A percentile compares a stretch with the other conserved stretches of the same genome.
phyloP scores from a whole-genome alignment of 2,329 filamentous ascomycete species.

The Exophiala calicioides region DNA sequence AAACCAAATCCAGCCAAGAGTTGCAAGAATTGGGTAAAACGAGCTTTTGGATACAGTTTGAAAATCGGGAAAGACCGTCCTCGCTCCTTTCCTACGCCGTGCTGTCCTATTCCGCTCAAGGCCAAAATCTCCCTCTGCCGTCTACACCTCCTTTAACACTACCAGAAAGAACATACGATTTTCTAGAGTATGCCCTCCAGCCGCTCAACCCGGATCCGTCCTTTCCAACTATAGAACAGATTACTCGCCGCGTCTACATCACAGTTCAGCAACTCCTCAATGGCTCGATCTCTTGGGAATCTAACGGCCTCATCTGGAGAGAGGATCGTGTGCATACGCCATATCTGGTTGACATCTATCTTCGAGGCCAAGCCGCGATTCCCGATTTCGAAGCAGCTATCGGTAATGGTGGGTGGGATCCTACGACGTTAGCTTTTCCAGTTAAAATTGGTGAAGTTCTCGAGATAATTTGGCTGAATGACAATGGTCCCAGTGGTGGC shows the following conservation, averaged over 20 bases:
- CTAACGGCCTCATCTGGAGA: slow-evolving; percentile 34
- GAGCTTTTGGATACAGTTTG: slow-evolving; percentile 49
- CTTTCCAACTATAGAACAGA: too few species aligned
- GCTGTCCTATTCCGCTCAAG: slow-evolving; percentile 29
- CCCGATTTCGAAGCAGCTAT: slow-evolving; percentile 46
- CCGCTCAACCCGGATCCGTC: too few species aligned
- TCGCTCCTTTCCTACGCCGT: slow-evolving; percentile 34
- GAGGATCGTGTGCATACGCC: slow-evolving; percentile 37
- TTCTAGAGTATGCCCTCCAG: slow-evolving; percentile 33
- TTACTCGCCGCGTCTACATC: slow-evolving; percentile 54
- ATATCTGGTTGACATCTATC: slow-evolving; percentile 51
- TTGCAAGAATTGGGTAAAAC: slow-evolving; percentile 34
- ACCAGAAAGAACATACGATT: slow-evolving; percentile 21
- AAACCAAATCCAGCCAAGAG: slow-evolving; percentile 48
- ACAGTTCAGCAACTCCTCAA: slow-evolving; percentile 38
- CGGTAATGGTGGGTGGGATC: slow-evolving; percentile 46
- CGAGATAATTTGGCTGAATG: slow-evolving; percentile 48
- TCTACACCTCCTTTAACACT: too few species aligned
- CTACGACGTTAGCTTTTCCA: slow-evolving; percentile 27
- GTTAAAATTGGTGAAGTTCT: slow-evolving; percentile 48
- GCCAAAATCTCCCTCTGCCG: too few species aligned
- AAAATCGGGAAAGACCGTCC: slow-evolving; percentile 31
- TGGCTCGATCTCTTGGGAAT: slow-evolving; percentile 17
- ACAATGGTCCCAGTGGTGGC: slow-evolving; percentile 33
- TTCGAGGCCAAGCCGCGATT: slow-evolving; percentile 35